Percentiles rank a stretch among this genome's conserved stretches.
These are phyloP conservation scores for Przewalskia tangutica DNA, from an alignment of 257 asterid species.

Conservation along the genomic window DNA sequence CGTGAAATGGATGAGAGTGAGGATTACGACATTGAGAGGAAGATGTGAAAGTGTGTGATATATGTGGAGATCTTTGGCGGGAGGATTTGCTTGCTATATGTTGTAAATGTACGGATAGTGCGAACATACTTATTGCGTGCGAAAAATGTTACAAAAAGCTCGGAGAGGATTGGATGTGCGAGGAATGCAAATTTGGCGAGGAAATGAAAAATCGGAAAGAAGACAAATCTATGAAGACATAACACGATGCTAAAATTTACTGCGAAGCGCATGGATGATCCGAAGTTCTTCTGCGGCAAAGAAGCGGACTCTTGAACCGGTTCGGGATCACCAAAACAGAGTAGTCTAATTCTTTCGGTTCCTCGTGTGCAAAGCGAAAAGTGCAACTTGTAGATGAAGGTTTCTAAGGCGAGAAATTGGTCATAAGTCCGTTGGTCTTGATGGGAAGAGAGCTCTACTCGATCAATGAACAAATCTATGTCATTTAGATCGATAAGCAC, in stretches of 20 bases:
- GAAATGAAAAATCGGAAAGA: conserved; percentile 32
- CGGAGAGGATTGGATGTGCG: conserved; percentile 92
- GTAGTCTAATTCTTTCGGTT: conserved; percentile 64
- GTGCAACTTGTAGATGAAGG: conserved; percentile 65
- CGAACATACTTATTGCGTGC: too few relatives aligned
- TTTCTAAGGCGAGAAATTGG: conserved; percentile 58
- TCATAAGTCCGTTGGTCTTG: conserved; percentile 37
- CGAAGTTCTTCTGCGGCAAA: conserved; percentile 61
- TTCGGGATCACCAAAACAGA: conserved; percentile 38
- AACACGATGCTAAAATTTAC: conserved; percentile 18
- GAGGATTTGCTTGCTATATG: too few relatives aligned
- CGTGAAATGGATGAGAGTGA: too few relatives aligned
- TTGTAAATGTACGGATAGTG: too few relatives aligned
- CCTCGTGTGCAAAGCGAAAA: conserved; percentile 54
- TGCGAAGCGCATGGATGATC: conserved; percentile 53
- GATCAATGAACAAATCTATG: too few relatives aligned
- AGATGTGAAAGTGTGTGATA: too few relatives aligned
- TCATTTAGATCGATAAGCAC: conserved; percentile 55
- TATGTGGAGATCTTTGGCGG: too few relatives aligned
- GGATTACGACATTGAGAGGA: too few relatives aligned
- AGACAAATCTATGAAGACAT: conserved; percentile 27
- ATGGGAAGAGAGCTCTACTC: conserved; percentile 42
- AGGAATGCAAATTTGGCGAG: conserved; percentile 59
- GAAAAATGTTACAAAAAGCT: conserved; percentile 48
- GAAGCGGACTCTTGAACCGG: conserved; percentile 46